These are phyloP conservation scores for Pythium chondricola DNA, from an alignment of 352 stramenopile species.

Conservation along the genomic window DNA sequence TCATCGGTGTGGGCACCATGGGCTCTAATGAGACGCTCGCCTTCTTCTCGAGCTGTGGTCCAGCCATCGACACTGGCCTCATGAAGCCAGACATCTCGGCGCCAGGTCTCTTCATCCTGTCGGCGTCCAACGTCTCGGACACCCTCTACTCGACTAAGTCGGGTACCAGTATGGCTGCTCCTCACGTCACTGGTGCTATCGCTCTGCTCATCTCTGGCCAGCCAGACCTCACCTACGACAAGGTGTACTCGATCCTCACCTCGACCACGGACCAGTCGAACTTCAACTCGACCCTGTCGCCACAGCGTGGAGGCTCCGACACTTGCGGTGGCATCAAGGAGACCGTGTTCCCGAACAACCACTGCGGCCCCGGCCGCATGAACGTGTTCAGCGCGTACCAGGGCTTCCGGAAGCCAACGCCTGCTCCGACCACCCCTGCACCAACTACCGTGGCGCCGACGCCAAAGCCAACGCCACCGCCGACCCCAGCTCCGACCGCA, in stretches of 20 bases:
- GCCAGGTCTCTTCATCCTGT: constrained; percentile 18
- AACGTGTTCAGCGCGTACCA: constrained; percentile 15
- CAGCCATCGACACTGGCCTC: constrained; percentile 1
- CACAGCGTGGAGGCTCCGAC: not conserved
- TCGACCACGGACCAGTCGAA: constrained; percentile 1
- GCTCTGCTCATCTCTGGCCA: constrained; percentile 18
- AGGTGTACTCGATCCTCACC: constrained; percentile 4
- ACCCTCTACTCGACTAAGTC: constrained; percentile 11
- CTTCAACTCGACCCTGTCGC: constrained; percentile 4
- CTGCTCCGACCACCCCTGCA: not conserved
- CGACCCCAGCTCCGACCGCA: too few species aligned
- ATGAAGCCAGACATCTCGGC: constrained; percentile 29
- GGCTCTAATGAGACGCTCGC: constrained; percentile 16
- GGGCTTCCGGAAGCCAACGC: not conserved
- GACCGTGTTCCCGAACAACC: constrained; percentile 22
- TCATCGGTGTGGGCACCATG: constrained; percentile 28
- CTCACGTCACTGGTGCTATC: constrained; percentile 24
- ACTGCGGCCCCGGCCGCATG: constrained; percentile 23
- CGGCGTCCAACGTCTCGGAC: constrained; percentile 10
- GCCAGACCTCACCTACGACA: constrained; percentile 17
- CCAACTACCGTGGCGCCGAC: not conserved
- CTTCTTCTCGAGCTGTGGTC: constrained; percentile 22
- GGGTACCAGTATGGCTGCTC: constrained; percentile 26
- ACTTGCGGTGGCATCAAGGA: constrained; percentile 5
- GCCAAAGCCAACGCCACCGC: too few species aligned